Conservation (phyloP, 441 rosid genomes). For the Biscutella auriculata region DNA sequence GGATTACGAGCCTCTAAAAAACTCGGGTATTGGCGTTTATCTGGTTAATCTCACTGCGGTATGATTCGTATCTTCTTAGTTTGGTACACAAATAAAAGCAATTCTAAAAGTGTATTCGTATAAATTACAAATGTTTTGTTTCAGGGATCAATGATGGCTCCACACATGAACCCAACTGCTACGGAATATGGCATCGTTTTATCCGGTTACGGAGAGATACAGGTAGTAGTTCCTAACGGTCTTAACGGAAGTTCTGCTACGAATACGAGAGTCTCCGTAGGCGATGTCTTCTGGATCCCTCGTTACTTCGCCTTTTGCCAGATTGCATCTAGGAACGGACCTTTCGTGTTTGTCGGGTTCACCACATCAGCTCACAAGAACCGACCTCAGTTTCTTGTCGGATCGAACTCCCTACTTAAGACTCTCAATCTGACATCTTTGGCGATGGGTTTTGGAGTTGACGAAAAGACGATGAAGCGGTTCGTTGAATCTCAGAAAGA, state of each 20-base stretch:
- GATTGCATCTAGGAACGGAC: constrained; percentile 44
- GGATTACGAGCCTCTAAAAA: constrained; percentile 42
- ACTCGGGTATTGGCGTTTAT: constrained; percentile 57
- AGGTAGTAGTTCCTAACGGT: constrained; percentile 65
- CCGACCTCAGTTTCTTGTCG: constrained; percentile 69
- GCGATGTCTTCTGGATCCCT: constrained; percentile 73
- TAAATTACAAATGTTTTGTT: neutral
- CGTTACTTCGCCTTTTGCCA: constrained; percentile 81
- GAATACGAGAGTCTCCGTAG: constrained; percentile 41
- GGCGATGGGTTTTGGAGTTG: constrained; percentile 46
- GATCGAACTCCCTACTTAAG: constrained; percentile 44
- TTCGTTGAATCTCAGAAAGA: constrained; percentile 39
- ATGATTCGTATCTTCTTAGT: constrained; percentile 7
- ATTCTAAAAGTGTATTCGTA: neutral
- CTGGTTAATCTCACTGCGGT: constrained; percentile 76
- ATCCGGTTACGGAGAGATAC: constrained; percentile 52
- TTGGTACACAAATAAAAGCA: neutral
- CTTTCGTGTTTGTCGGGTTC: constrained; percentile 74
- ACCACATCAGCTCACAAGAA: constrained; percentile 72
- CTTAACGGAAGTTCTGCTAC: constrained; percentile 59
- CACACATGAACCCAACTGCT: constrained; percentile 71
- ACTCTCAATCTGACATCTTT: constrained; percentile 38
- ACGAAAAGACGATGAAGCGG: constrained; percentile 26
- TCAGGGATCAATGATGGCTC: constrained; percentile 93
- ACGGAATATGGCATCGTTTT: constrained; percentile 63